Evolutionary conservation across 2,329 filamentous ascomycete species (phyloP), one percentile per base, ranked within the genome.

Genomic region (Penicillium sp.): DNA sequence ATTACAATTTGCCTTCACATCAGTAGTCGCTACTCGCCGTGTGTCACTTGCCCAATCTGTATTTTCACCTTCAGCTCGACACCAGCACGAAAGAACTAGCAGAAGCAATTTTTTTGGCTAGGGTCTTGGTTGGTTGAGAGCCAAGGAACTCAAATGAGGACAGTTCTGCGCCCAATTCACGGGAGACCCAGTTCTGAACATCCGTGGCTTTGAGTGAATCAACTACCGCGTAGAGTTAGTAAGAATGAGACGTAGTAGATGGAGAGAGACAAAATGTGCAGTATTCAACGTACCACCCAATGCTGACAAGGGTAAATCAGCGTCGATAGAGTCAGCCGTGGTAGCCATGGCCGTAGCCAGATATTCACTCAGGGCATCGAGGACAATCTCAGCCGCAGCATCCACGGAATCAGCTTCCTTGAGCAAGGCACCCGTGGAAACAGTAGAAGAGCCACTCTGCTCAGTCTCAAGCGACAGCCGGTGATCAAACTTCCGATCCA

Each of bases 61-160:
- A 27, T 2, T 24, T 37, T 49, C 6, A 14, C 47, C 22, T 40
- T 55, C 36, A 64, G 56, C 54, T 59, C 14, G 55, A 47, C 40
- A 54, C 60, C 1, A 60, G 56, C n/a, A 67, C 63, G 36, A 63
- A 67, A 3, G 63, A 58, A 37, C 63, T 65, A 24, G 55, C 47
- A 5, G 62, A 50, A 16, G 59, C 62, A 50, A 67, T 67, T 40
- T 66, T 66, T 33, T 58, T 60, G 13, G 62, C 64, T 33, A 67
- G 36, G 0, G 62, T 54, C 47, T 60, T 67, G n/a, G 63, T 56
- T 0, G 65, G 60, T 51, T 63, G 64, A 0, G 65, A 66, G 9
- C 65, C 65, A 6, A 67, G 54, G 54, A 67, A 67, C 16, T 67
- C 64, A 40, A 67, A 67, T 6, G 65, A 63, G n/a, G 64, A 60